These are phyloP conservation scores for Cutaneotrichosporon sp. DNA, from an alignment of 1,284 basidiomycete species.

Conservation along the genomic window DNA sequence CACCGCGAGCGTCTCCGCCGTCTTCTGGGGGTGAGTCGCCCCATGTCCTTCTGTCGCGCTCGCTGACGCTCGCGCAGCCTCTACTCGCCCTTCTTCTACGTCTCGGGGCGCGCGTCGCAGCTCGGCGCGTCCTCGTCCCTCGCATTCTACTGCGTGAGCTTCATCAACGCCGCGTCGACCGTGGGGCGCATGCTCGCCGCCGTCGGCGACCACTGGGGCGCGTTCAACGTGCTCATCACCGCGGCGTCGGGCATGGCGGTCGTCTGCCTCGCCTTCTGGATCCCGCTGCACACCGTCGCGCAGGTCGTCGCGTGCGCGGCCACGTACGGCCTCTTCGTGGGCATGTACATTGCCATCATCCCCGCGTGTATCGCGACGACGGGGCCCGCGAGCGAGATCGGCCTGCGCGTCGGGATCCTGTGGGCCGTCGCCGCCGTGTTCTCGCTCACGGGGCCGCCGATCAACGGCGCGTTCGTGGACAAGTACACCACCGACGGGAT, in stretches of 20 bases:
- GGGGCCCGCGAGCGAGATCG: constrained; percentile 31
- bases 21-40: constrained; percentile 8
- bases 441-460: constrained; percentile 44
- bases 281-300: constrained; percentile 24
- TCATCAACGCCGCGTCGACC: constrained; percentile 41
- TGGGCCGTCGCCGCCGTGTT: constrained; percentile 32
- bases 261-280: constrained; percentile 32
- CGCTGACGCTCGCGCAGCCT: constrained; percentile 21
- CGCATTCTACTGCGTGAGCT: constrained; percentile 34
- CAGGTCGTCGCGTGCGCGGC: constrained; percentile 45
- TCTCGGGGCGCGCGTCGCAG: constrained; percentile 34
- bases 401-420: constrained; percentile 34
- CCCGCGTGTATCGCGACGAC: constrained; percentile 32
- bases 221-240: constrained; percentile 42
- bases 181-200: constrained; percentile 26
- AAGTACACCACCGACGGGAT: not conserved
- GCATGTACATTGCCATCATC: constrained; percentile 33
- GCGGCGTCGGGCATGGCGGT: constrained; percentile 26
- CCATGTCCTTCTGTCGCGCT: not conserved
- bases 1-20: constrained; percentile 17
- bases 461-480: constrained; percentile 33
- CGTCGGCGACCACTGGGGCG: constrained; percentile 19
- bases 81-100: constrained; percentile 44
- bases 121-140: constrained; percentile 37
- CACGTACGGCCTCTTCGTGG: constrained; percentile 46